Base-by-base conservation (phyloP, 148 eudicot species). In the Fagopyrum esculentum region DNA sequence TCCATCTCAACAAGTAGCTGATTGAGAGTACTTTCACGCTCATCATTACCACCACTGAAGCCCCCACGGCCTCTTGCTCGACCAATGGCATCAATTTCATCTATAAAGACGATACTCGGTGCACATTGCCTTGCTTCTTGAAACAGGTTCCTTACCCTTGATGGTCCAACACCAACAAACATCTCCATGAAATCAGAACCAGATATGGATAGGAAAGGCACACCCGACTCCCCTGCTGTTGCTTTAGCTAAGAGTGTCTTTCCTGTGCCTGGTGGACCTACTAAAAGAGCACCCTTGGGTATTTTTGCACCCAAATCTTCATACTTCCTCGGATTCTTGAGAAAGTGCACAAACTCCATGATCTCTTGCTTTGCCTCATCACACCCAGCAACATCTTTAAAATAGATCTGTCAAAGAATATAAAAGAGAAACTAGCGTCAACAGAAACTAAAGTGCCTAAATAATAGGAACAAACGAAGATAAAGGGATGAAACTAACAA, bases 141-240 rank as follows among this genome's bases (percentile, higher is more conserved):
- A 77, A 94, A 94, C 52, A 94, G 84, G 81, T 86, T 89, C 78
- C 98, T 85, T 7, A 94, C 98, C 84, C 98, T 88, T 7, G 96
- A 87, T 56, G 98, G 90, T 44, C 98, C 98, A 80, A 94, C 98
- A 69, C 98, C 98, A 69, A 94, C 98, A 85, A 94, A 91, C 98
- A 94, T 91, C 76, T 94, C 98, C 91, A 90, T 87, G 72, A 94
- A 94, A 82, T 94, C 98, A 29, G 96, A 90, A 71, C 97, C 98
- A 7, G 96, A 83, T 66, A 88, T 88, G 63, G 97, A 89, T 3
- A 94, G 85, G 76, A 94, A 94, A 51, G 98, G 98, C 63, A 94
- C 98, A 72, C 86, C 98, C n/a, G 98, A 88, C 83, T 94, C 98
- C 13, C 98, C 98, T 43, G 97, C 96, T 71, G 93, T 90, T 71